These are phyloP conservation scores for Diutina pseudorugosa DNA, from an alignment of 1,139 yeast species.

Conservation along the genomic window DNA sequence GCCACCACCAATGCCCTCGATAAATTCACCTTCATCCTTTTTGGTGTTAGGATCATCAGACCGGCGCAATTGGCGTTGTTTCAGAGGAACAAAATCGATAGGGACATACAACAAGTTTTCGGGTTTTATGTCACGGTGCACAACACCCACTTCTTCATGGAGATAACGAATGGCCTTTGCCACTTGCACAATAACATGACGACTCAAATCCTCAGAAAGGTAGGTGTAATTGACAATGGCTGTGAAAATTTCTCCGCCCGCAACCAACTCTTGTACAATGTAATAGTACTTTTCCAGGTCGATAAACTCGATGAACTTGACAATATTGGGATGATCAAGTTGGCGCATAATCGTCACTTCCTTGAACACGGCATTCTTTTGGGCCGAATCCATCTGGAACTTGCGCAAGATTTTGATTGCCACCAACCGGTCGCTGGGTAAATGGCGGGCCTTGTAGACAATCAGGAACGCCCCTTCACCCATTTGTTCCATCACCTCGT, in stretches of 20 bases:
- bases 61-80: slow-evolving; percentile 29
- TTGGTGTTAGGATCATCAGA: slow-evolving; percentile 37
- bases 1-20: slow-evolving; percentile 37
- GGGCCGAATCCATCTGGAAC: slow-evolving; percentile 41
- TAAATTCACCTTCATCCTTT: slow-evolving; percentile 40
- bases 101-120: slow-evolving; percentile 50
- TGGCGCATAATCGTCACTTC: slow-evolving; percentile 51
- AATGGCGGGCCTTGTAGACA: slow-evolving; percentile 59
- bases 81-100: slow-evolving; percentile 36
- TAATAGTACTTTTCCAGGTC: slow-evolving; percentile 43
- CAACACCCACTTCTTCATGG: slow-evolving; percentile 45
- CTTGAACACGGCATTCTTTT: slow-evolving; percentile 41
- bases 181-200: slow-evolving; percentile 41
- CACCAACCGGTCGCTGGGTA: slow-evolving; percentile 9
- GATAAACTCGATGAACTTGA: slow-evolving; percentile 34
- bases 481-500: slow-evolving; percentile 42
- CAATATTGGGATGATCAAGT: slow-evolving; percentile 37
- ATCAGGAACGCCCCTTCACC: slow-evolving; percentile 92
- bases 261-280: slow-evolving; percentile 54
- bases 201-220: slow-evolving; percentile 50
- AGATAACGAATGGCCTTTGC: slow-evolving; percentile 37
- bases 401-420: slow-evolving; percentile 43
- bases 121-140: slow-evolving; percentile 47
- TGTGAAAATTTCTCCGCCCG: slow-evolving; percentile 54
- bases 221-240: slow-evolving; percentile 46